Conservation (phyloP, 2,329 filamentous ascomycete genomes). For the Leptographium procerum region DNA sequence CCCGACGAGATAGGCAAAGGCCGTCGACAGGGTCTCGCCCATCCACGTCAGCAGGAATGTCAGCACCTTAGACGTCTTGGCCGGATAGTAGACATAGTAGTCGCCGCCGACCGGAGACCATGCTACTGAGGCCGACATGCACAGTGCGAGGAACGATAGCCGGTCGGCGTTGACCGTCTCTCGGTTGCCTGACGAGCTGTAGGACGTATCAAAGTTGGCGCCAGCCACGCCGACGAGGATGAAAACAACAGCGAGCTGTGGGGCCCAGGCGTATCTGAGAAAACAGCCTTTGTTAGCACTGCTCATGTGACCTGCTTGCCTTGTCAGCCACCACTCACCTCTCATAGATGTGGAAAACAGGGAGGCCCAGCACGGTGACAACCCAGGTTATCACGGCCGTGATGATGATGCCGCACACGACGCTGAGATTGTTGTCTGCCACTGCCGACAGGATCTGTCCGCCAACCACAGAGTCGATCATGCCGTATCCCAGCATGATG, state of each 20-base stretch:
- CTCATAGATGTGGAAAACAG: slow-evolving; percentile 57
- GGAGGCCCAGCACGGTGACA: slow-evolving; percentile 57
- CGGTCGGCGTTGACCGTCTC: slow-evolving; percentile 43
- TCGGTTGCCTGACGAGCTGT: slow-evolving; percentile 36
- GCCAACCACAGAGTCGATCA: slow-evolving; percentile 54
- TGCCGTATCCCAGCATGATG: slow-evolving; percentile 20
- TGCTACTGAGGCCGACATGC: slow-evolving; percentile 51
- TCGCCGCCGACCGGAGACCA: slow-evolving; percentile 54
- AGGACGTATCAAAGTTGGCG: slow-evolving; percentile 43
- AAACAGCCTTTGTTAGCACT: neutral
- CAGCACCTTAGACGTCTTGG: slow-evolving; percentile 15
- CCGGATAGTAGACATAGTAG: slow-evolving; percentile 46
- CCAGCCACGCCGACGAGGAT: slow-evolving; percentile 52
- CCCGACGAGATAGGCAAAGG: slow-evolving; percentile 49
- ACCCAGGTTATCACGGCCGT: slow-evolving; percentile 50
- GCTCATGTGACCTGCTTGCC: neutral
- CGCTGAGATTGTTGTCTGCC: slow-evolving; percentile 42
- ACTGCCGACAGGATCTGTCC: slow-evolving; percentile 60
- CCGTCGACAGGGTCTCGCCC: slow-evolving; percentile 45
- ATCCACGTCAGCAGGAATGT: slow-evolving; percentile 44
- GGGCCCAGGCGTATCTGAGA: slow-evolving; percentile 48
- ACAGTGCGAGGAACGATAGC: slow-evolving; percentile 60
- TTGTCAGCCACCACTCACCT: slow-evolving; percentile 25
- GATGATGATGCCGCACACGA: slow-evolving; percentile 57
- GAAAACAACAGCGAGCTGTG: slow-evolving; percentile 48